Evolutionary conservation across 1,139 yeast species (phyloP).

Genomic region (Pichia sp.): DNA sequence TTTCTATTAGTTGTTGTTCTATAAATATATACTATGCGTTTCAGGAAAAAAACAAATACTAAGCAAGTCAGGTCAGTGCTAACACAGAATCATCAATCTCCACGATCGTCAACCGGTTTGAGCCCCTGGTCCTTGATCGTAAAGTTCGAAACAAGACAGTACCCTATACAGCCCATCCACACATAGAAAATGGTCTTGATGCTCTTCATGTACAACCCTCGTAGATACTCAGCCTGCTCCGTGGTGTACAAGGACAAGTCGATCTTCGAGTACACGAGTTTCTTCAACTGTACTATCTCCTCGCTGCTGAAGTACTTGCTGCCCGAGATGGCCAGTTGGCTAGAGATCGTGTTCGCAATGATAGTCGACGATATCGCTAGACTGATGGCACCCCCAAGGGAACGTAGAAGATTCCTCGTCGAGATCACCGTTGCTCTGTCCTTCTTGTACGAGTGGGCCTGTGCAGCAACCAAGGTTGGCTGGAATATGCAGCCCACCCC

Average conservation of each 20-base stretch:
- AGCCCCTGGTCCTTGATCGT: constrained; percentile 5
- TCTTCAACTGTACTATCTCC: background rate
- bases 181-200: constrained; percentile 4
- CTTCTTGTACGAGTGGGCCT: constrained; percentile 46
- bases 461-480: constrained; percentile 53
- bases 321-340: background rate
- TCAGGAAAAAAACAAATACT: background rate
- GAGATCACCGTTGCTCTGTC: constrained; percentile 56
- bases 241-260: background rate
- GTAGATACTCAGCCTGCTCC: constrained; percentile 1
- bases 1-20: background rate
- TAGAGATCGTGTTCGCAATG: constrained; percentile 37
- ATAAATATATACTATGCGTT: background rate
- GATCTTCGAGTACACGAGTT: background rate
- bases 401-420: constrained; percentile 48
- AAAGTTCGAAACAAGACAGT: constrained; percentile 1
- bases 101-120: constrained; percentile 4
- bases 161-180: constrained; percentile 8
- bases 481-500: constrained; percentile 53
- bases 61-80: no score
- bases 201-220: constrained; percentile 1
- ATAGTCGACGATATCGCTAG: constrained; percentile 43
- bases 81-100: background rate
- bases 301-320: background rate
- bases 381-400: constrained; percentile 54